phyloP scores from a whole-genome alignment of 495 filamentous ascomycete genomes.

The Penicillium waksmanii region DNA sequence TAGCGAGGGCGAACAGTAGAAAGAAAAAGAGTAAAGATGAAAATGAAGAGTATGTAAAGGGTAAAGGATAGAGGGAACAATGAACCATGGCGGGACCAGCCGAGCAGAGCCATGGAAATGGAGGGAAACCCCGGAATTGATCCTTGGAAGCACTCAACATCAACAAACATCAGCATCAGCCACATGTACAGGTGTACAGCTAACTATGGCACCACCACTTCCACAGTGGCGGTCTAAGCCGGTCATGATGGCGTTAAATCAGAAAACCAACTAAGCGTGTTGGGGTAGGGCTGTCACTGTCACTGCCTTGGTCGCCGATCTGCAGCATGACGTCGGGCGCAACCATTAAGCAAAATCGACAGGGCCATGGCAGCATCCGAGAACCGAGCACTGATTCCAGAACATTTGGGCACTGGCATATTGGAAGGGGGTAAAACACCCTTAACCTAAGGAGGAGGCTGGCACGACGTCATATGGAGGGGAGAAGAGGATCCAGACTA shows the following conservation, averaged over 20 bases:
- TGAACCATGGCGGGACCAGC: slow-evolving; percentile 13
- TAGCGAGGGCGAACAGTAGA: no score
- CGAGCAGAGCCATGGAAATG: slow-evolving; percentile 29
- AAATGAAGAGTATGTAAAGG: no score
- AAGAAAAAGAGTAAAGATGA: no score
- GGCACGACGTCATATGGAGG: neutral
- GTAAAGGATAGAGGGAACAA: neutral
- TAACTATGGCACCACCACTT: neutral
- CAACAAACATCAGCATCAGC: neutral
- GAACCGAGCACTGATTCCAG: neutral
- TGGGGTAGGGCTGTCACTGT: slow-evolving; percentile 18
- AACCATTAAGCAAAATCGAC: neutral
- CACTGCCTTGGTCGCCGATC: slow-evolving; percentile 15
- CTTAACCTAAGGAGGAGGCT: neutral
- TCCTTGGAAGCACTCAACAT: neutral
- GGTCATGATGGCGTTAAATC: neutral
- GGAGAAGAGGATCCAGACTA: neutral
- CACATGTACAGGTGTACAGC: neutral
- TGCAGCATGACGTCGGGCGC: slow-evolving; percentile 29
- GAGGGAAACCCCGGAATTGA: slow-evolving; percentile 1
- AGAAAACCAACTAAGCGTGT: neutral
- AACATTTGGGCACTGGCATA: neutral
- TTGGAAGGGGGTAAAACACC: neutral
- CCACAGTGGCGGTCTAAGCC: neutral
- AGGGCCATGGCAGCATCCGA: neutral